Evolutionary conservation across 768 basidiomycete species (phyloP).

Genomic region (Cystobasidium onofrii): DNA sequence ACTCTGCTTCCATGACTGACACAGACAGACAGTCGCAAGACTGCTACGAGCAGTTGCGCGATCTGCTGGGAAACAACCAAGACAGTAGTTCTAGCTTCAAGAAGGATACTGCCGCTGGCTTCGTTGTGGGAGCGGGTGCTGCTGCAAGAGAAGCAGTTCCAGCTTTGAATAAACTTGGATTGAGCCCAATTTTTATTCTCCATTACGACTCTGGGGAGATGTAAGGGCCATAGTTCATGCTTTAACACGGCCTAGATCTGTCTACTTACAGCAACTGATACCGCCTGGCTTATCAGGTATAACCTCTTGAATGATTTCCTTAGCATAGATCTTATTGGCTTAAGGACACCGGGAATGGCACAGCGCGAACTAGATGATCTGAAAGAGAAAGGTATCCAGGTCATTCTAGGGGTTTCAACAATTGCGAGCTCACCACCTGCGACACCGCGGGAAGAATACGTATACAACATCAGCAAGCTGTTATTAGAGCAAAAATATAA

Average conservation of each 20-base stretch:
- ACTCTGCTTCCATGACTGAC: background rate
- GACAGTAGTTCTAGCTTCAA: background rate
- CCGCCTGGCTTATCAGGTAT: background rate
- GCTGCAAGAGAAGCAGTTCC: background rate
- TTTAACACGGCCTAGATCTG: background rate
- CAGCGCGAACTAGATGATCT: background rate
- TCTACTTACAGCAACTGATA: too few relatives aligned
- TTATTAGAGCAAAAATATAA: background rate
- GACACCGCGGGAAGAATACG: constrained; percentile 8
- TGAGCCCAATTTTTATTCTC: constrained; percentile 3
- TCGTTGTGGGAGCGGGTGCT: background rate
- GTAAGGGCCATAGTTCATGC: constrained; percentile 2
- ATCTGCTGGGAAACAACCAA: background rate
- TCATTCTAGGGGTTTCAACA: background rate
- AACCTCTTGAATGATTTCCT: background rate
- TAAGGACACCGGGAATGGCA: background rate
- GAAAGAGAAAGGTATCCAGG: background rate
- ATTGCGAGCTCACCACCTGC: constrained; percentile 5
- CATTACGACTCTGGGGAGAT: constrained; percentile 25
- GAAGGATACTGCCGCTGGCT: constrained; percentile 10
- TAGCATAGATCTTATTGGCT: background rate
- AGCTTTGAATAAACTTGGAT: background rate
- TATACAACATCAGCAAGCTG: background rate
- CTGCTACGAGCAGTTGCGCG: background rate
- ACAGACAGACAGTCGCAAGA: background rate